These are phyloP conservation scores for Fraxinus platypoda DNA, from an alignment of 305 asterid species.

Conservation along the genomic window DNA sequence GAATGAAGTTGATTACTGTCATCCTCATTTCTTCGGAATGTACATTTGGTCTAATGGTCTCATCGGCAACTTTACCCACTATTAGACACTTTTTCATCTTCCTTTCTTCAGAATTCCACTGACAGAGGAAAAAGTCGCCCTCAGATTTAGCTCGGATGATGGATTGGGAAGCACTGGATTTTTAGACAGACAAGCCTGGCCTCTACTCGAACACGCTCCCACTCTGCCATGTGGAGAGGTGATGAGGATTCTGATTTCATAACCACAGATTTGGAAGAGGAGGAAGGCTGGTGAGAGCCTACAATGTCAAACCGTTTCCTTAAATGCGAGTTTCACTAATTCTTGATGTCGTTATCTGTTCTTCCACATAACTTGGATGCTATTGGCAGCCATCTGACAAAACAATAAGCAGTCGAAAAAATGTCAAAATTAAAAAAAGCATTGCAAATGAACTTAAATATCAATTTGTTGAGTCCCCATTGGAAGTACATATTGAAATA, in stretches of 20 bases:
- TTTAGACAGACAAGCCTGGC: conserved; percentile 32
- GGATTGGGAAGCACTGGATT: conserved; percentile 24
- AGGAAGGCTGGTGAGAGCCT: conserved; percentile 21
- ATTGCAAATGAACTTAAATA: background rate
- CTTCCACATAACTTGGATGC: conserved; percentile 63
- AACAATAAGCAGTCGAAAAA: background rate
- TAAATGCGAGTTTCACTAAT: conserved; percentile 64
- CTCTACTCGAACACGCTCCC: conserved; percentile 33
- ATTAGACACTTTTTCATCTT: no score
- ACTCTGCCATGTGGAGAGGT: conserved; percentile 34
- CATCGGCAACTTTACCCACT: no score
- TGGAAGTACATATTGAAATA: background rate
- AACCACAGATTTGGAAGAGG: conserved; percentile 27
- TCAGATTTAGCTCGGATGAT: conserved; percentile 10
- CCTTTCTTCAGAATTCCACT: no score
- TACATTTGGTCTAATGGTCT: no score
- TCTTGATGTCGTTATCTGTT: conserved; percentile 74
- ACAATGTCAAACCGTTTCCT: conserved; percentile 36
- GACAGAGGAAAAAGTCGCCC: conserved; percentile 41
- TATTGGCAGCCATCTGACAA: conserved; percentile 55
- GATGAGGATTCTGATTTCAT: conserved; percentile 25
- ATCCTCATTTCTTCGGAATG: no score
- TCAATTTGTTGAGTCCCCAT: background rate
- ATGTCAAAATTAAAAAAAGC: no score
- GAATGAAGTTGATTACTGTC: no score